A percentile compares a stretch with the other conserved stretches of the same genome.
Evolutionary conservation across 2,329 filamentous ascomycete genomes (phyloP).

Genomic region (Fusarium subglutinans): DNA sequence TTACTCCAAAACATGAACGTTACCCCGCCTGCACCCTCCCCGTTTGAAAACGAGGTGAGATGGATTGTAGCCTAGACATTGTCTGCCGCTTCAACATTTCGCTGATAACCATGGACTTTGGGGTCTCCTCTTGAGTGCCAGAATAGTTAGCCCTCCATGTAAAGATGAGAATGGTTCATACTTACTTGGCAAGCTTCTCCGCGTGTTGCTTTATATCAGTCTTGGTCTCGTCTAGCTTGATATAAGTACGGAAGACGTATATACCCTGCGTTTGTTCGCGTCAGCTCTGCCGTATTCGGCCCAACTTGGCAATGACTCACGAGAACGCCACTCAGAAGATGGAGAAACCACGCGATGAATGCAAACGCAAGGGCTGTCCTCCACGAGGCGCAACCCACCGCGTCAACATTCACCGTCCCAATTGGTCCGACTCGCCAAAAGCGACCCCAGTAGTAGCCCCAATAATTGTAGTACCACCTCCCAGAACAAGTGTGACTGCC

Average conservation of each 20-base stretch:
- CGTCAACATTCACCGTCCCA: neutral
- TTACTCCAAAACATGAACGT: neutral
- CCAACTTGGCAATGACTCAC: neutral
- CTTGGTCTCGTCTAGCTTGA: neutral
- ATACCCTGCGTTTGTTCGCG: neutral
- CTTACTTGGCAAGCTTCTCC: neutral
- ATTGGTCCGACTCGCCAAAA: neutral
- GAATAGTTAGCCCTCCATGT: neutral
- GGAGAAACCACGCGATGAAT: constrained; percentile 3
- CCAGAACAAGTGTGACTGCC: neutral
- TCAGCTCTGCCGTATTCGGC: neutral
- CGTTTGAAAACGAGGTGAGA: neutral
- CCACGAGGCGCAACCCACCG: neutral
- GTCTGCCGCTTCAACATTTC: neutral
- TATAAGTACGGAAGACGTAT: neutral
- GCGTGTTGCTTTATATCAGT: neutral
- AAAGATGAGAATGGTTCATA: fast-evolving
- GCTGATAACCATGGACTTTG: neutral
- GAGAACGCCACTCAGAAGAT: neutral
- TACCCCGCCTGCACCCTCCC: neutral
- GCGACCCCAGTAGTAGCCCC: constrained; percentile 5
- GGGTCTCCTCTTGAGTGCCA: neutral
- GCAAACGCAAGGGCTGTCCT: neutral
- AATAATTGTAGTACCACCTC: neutral
- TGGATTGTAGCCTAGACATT: neutral